A percentile compares a stretch with the other conserved stretches of the same genome.
Conservation (phyloP, 768 basidiomycete genomes). For the Phaffia australis region DNA sequence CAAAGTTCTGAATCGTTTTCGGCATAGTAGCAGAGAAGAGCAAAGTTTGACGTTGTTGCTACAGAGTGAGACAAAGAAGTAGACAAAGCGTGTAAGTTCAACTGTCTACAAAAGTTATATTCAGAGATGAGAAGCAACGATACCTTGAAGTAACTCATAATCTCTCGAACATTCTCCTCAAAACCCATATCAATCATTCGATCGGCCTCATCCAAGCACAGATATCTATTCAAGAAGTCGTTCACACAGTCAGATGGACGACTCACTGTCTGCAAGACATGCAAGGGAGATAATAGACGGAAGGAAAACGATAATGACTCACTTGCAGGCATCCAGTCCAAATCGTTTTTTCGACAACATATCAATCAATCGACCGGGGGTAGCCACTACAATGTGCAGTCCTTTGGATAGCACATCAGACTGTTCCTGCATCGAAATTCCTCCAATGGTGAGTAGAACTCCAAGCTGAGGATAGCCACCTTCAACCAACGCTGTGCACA, state of each 20-base stretch:
- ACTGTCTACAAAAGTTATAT: neutral
- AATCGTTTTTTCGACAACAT: slow-evolving; percentile 94
- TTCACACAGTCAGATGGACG: neutral
- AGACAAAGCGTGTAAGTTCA: neutral
- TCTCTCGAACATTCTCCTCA: slow-evolving; percentile 46
- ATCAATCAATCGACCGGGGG: slow-evolving; percentile 91
- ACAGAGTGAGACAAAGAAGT: slow-evolving; percentile 15
- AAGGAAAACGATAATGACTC: slow-evolving; percentile 23
- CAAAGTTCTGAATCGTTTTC: slow-evolving; percentile 96
- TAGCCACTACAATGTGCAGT: slow-evolving; percentile 90
- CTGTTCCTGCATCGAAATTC: slow-evolving; percentile 98
- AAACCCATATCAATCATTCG: slow-evolving; percentile 99
- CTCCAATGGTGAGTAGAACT: slow-evolving; percentile 85
- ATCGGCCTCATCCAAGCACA: slow-evolving; percentile 98
- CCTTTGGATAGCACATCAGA: slow-evolving; percentile 81
- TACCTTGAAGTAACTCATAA: slow-evolving; percentile 98
- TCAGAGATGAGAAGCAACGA: slow-evolving; percentile 26
- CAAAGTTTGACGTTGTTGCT: slow-evolving; percentile 93
- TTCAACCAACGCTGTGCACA: slow-evolving; percentile 71
- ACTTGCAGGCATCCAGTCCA: slow-evolving; percentile 88
- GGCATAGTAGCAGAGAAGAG: slow-evolving; percentile 99
- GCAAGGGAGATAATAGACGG: neutral
- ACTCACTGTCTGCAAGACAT: neutral
- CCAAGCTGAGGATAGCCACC: slow-evolving; percentile 74
- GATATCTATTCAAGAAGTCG: slow-evolving; percentile 44